A percentile compares a stretch with the other conserved stretches of the same genome.
phyloP scores from a whole-genome alignment of 345 rosid genomes.

The Pistacia vera region DNA sequence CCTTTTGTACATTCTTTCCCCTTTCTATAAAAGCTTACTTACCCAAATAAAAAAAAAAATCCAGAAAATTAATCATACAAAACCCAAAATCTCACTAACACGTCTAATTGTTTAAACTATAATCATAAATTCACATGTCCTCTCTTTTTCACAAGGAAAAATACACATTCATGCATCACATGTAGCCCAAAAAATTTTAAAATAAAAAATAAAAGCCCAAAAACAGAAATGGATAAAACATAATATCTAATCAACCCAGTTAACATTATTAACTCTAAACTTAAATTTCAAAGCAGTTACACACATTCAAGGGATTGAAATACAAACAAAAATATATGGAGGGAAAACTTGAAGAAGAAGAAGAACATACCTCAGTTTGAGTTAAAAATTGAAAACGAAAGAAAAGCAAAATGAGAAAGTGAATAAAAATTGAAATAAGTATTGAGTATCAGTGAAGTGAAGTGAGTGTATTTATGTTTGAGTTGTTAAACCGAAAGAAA shows the following conservation, averaged over 20 bases:
- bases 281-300: not conserved
- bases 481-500: not conserved
- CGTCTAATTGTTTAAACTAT: not conserved
- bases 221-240: not conserved
- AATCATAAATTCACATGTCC: not conserved
- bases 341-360: not conserved
- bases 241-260: not conserved
- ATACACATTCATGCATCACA: not conserved
- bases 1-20: no score
- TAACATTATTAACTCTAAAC: not conserved
- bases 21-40: no score
- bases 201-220: not conserved
- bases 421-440: not conserved
- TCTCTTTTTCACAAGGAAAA: not conserved
- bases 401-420: not conserved
- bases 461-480: no score
- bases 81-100: not conserved
- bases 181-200: not conserved
- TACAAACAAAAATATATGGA: not conserved
- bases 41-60: not conserved
- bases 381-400: not conserved
- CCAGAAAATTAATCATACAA: not conserved
- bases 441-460: no score
- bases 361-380: slow-evolving; percentile 57
- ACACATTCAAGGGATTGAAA: not conserved